A percentile compares a stretch with the other conserved stretches of the same genome.
Conservation (phyloP, 1,284 basidiomycete genomes). For the Austropuccinia psidii region DNA sequence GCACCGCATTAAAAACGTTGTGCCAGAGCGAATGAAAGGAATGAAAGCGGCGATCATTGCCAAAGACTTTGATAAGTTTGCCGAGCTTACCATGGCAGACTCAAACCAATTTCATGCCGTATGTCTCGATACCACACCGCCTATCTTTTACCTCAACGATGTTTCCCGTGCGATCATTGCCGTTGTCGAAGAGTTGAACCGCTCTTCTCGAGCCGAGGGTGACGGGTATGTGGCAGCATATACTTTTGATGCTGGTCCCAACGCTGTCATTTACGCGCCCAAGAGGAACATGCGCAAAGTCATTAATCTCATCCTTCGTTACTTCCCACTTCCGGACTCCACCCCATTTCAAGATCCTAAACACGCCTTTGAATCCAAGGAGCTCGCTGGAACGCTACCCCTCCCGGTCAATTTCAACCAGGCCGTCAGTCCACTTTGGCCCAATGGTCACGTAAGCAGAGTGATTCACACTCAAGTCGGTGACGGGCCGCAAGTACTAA, state of each 20-base stretch:
- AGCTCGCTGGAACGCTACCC: conserved; percentile 46
- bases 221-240: conserved; percentile 77
- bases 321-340: conserved; percentile 67
- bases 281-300: conserved; percentile 70
- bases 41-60: conserved; percentile 72
- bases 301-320: conserved; percentile 63
- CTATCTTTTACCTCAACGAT: conserved; percentile 99
- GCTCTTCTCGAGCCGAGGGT: conserved; percentile 60
- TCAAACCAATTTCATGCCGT: conserved; percentile 99
- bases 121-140: conserved; percentile 89
- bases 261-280: conserved; percentile 91
- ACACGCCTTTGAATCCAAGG: conserved; percentile 48
- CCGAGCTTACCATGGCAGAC: conserved; percentile 87
- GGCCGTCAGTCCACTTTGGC: conserved; percentile 62
- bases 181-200: conserved; percentile 85
- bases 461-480: conserved; percentile 87
- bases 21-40: conserved; percentile 74
- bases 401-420: conserved; percentile 67
- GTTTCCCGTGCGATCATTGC: conserved; percentile 77
- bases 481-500: conserved; percentile 65
- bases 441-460: conserved; percentile 68
- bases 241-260: conserved; percentile 97
- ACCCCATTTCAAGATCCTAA: conserved; percentile 39
- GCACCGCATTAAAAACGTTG: conserved; percentile 77
- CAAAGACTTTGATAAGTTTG: conserved; percentile 81